Conservation (phyloP, 2,329 filamentous ascomycete species). For the Colletotrichum musae region DNA sequence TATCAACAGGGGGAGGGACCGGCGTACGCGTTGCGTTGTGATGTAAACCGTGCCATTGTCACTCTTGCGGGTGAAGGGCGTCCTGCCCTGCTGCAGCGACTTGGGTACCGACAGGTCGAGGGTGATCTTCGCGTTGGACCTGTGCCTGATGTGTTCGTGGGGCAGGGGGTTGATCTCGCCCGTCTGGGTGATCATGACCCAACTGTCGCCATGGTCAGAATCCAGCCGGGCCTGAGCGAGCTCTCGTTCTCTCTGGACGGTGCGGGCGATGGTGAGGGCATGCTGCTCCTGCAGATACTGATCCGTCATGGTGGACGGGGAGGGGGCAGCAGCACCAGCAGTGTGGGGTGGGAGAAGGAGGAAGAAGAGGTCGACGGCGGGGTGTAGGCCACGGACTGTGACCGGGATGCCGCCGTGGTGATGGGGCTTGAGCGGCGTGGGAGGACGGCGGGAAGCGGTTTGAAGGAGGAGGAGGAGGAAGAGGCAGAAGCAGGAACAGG, state of each 20-base stretch:
- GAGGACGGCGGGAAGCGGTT: constrained; percentile 6
- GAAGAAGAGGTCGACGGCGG: constrained; percentile 37
- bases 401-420: constrained; percentile 39
- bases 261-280: constrained; percentile 58
- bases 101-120: constrained; percentile 81
- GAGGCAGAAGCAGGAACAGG: constrained; percentile 20
- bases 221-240: constrained; percentile 49
- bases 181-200: constrained; percentile 90
- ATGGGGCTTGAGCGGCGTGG: constrained; percentile 32
- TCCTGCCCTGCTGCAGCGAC: constrained; percentile 71
- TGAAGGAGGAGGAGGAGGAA: constrained; percentile 13
- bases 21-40: constrained; percentile 84
- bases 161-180: constrained; percentile 86
- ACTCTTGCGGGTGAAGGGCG: constrained; percentile 79
- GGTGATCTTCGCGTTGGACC: constrained; percentile 83
- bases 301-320: constrained; percentile 58
- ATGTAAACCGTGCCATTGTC: constrained; percentile 83
- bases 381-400: constrained; percentile 33
- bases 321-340: no score
- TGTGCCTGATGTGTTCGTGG: constrained; percentile 85
- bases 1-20: constrained; percentile 12
- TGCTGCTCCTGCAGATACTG: constrained; percentile 58
- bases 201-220: constrained; percentile 73
- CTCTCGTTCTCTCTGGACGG: constrained; percentile 50
- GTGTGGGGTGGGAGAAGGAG: constrained; percentile 35